Conservation (phyloP, 129 eudicot species). For the Helianthus tuberosus region DNA sequence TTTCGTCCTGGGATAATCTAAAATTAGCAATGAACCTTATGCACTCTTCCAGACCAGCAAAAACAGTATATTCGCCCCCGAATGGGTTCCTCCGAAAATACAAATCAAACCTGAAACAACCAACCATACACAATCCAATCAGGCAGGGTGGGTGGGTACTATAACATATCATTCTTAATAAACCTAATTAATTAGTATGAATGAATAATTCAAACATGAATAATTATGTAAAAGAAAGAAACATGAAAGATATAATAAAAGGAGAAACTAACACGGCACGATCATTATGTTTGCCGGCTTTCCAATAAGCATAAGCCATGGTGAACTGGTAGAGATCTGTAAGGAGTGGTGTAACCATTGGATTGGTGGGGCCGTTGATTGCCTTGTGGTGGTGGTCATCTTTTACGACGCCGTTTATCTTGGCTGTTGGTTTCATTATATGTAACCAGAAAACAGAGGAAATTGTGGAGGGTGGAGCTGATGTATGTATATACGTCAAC, state of each 20-base stretch:
- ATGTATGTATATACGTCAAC: constrained; percentile 25
- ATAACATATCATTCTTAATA: constrained; percentile 6
- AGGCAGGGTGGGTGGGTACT: not conserved
- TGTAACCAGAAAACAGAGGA: not conserved
- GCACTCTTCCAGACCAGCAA: constrained; percentile 98
- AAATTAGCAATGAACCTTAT: constrained; percentile 87
- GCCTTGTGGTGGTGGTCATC: constrained; percentile 16
- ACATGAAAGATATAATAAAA: not conserved
- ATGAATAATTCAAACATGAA: not conserved
- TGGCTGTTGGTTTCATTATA: constrained; percentile 35
- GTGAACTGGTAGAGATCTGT: constrained; percentile 97
- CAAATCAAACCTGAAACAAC: constrained; percentile 82
- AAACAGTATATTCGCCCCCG: constrained; percentile 93
- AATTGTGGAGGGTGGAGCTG: not conserved
- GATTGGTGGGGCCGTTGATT: constrained; percentile 75
- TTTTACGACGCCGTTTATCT: constrained; percentile 41
- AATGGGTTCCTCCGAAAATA: constrained; percentile 91
- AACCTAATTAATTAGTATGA: not conserved
- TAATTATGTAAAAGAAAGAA: constrained; percentile 15
- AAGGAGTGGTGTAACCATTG: constrained; percentile 94
- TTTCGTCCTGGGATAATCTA: constrained; percentile 72
- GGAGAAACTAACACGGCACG: constrained; percentile 78
- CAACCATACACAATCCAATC: constrained; percentile 5
- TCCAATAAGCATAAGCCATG: constrained; percentile 99
- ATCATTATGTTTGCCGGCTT: constrained; percentile 93